Percentiles rank a stretch among this genome's conserved stretches.
These are phyloP conservation scores for Auxenochlorella pyrenoidosa DNA, from an alignment of 139 green algal genomes.

Conservation along the genomic window DNA sequence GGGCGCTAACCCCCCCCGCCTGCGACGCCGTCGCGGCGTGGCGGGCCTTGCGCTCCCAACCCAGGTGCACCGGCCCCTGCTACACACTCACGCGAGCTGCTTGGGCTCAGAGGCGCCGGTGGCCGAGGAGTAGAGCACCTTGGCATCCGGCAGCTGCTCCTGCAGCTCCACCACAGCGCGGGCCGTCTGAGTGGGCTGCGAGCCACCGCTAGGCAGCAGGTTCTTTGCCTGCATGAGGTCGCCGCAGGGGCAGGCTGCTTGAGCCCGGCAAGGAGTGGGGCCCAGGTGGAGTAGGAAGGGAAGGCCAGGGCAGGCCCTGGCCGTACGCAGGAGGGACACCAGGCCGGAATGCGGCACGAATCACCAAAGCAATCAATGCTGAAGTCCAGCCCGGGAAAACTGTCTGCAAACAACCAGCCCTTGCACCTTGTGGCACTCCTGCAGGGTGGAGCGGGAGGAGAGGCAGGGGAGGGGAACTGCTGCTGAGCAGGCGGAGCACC, in stretches of 20 bases:
- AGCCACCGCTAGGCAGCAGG: conserved; percentile 61
- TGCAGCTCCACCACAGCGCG: conserved; percentile 81
- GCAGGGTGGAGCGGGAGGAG: neutral
- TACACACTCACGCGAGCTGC: conserved; percentile 70
- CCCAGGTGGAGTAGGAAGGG: conserved; percentile 23
- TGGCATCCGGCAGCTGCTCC: conserved; percentile 80
- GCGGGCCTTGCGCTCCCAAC: neutral
- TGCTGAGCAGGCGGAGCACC: neutral
- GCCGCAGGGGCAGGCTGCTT: too few relatives aligned
- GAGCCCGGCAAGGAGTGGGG: conserved; percentile 59
- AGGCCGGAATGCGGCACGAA: too few relatives aligned
- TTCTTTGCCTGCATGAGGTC: conserved; percentile 83
- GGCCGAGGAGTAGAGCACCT: conserved; percentile 87
- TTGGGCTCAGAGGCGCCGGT: conserved; percentile 88
- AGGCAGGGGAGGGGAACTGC: neutral
- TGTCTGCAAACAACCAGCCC: neutral
- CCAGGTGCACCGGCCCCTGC: neutral
- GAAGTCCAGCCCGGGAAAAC: too few relatives aligned
- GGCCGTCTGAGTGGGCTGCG: conserved; percentile 73
- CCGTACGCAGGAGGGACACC: too few relatives aligned
- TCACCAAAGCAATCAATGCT: too few relatives aligned
- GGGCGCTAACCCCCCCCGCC: too few relatives aligned
- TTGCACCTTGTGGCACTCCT: conserved; percentile 23
- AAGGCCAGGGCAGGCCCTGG: neutral
- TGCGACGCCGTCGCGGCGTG: too few relatives aligned